Base-by-base conservation (phyloP, 2,329 filamentous ascomycete genomes). In the Fusarium chaquense region DNA sequence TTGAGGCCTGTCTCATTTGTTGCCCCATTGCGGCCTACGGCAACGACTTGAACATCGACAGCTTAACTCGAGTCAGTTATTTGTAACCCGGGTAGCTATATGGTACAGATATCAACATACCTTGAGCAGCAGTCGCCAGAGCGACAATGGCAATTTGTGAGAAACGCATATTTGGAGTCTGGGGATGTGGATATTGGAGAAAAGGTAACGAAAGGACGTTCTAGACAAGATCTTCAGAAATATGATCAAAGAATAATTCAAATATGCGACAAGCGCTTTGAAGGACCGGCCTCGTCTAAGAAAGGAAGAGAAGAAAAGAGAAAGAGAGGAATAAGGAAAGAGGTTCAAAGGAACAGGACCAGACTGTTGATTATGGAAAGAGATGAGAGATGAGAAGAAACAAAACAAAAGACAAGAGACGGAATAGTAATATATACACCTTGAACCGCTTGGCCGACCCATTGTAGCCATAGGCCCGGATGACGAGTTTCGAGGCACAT, bases 11-110 rank as follows among this genome's bases (percentile, higher is more conserved):
- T 79, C 47, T 81, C 82, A 72, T 85, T 83, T 75, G 86, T 87
- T 67, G 83, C 80, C 26, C 75, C 81, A 65, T 78, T 82, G 71
- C 81, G 78, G 67, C 87, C 86, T 60, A 94, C 91, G 67, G 87
- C 86, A 58, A 93, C 87, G 62, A 90, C 87, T 73, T 92, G 89
- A 38, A 89, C 85, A 30, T 81, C 65, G 55, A 78, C 62, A 51
- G 79, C 80, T 81, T 45, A 6, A 41, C 2, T 76, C 22, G 9
- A 47, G 57, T 76, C 33, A 68, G 65, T 41, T 12, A 6, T 11
- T 24, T 18, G 16, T n/a, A 18, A 22, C 24, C 11, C 15, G 6
- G n/a, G 36, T 40, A 22, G 9, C 5, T 4, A 22, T 12, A 11
- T 15, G 3, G 36, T 8, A 6, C 33, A 5, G 4, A 20, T 9